Evolutionary conservation across 2,329 filamentous ascomycete genomes (phyloP).

Genomic region (Aspergillus aculeatinus): DNA sequence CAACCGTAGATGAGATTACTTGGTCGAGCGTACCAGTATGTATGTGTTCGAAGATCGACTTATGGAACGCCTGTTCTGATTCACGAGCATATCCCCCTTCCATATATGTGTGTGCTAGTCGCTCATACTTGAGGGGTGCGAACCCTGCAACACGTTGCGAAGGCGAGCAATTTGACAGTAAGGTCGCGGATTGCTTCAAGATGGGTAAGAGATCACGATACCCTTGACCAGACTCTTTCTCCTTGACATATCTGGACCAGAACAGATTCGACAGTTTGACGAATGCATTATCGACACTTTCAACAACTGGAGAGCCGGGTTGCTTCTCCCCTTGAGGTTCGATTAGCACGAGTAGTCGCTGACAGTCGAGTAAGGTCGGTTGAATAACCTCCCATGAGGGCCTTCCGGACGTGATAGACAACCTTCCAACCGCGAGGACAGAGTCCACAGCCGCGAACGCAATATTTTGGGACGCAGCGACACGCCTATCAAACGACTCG

Average conservation of each 20-base stretch:
- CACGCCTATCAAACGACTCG: constrained; percentile 33
- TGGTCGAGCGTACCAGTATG: constrained; percentile 36
- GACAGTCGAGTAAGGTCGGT: constrained; percentile 37
- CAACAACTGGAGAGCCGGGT: constrained; percentile 16
- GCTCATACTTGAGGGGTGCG: constrained; percentile 46
- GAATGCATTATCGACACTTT: constrained; percentile 29
- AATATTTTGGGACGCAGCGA: constrained; percentile 36
- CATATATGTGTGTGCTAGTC: constrained; percentile 43
- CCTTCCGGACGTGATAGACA: constrained; percentile 37
- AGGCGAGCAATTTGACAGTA: constrained; percentile 36
- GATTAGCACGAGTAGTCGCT: constrained; percentile 36
- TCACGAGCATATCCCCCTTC: constrained; percentile 37
- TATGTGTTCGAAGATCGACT: constrained; percentile 44
- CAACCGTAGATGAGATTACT: constrained; percentile 26
- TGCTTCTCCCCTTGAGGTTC: constrained; percentile 16
- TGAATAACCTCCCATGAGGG: constrained; percentile 41
- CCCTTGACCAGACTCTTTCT: constrained; percentile 37
- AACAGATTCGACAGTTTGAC: constrained; percentile 48
- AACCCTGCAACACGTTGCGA: constrained; percentile 40
- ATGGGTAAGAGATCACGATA: constrained; percentile 38
- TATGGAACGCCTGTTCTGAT: constrained; percentile 38
- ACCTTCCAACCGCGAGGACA: constrained; percentile 39
- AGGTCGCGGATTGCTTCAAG: constrained; percentile 42
- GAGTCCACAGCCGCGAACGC: constrained; percentile 44
- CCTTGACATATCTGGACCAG: constrained; percentile 49